Percentiles rank a stretch among this genome's conserved stretches.
Conservation (phyloP, 305 asterid species). For the Solanum hybrid region DNA sequence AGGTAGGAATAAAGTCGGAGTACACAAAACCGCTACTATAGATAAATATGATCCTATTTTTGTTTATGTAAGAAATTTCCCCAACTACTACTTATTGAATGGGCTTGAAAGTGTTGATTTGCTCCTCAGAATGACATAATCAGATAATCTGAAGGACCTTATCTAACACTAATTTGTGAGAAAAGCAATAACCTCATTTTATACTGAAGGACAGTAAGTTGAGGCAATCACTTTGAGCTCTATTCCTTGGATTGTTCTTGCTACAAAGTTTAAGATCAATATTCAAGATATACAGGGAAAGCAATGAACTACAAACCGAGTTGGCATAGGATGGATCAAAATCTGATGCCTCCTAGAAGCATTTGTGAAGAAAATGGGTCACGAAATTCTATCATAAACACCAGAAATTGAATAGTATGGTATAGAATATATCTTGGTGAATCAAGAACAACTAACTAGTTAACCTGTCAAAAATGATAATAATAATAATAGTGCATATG, state of each 20-base stretch:
- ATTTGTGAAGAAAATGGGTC: neutral
- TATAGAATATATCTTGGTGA: neutral
- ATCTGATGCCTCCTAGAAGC: neutral
- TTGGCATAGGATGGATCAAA: neutral
- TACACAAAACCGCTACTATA: neutral
- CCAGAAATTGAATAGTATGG: neutral
- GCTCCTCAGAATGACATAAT: neutral
- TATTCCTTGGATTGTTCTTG: neutral
- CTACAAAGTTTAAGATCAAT: neutral
- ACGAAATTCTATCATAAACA: neutral
- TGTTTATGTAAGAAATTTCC: neutral
- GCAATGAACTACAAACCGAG: neutral
- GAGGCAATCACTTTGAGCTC: neutral
- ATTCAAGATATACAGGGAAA: neutral
- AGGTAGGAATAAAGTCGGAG: neutral
- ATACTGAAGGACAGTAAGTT: neutral
- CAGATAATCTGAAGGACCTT: neutral
- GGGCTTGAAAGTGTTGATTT: neutral
- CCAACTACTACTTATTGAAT: neutral
- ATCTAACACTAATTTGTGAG: neutral
- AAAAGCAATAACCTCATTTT: neutral
- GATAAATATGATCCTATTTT: neutral
- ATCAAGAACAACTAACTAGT: neutral
- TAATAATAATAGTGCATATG: neutral
- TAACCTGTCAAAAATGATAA: neutral